Evolutionary conservation across 768 basidiomycete species (phyloP), one percentile per base, ranked within the genome.

Genomic region (Lactarius hengduanensis): DNA sequence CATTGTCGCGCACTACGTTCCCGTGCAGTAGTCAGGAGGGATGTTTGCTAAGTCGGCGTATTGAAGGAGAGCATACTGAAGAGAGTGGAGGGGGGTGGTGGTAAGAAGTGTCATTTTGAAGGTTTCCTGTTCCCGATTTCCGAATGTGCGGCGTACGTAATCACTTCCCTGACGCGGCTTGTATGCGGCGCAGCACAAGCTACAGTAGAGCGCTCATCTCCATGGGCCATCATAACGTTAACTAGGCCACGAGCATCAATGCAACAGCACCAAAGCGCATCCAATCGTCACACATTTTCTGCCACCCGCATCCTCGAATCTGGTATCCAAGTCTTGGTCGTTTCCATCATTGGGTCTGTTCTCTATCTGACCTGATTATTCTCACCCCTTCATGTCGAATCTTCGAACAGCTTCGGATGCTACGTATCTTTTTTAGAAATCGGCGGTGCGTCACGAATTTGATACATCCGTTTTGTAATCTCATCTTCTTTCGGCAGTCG

Each of bases 401-500:
- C 32, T 28, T 54, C 55, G 20, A 32, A 32, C 38, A 71, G 68
- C 22, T 62, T 61, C 30, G 70, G 70, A n/a, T 58, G 60, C 40
- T 71, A 71, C n/a, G 43, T 69, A 2, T 66, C 70, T 36, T 26
- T 71, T 28, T 47, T 69, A 5, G 69, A 71, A 57, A 34, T 71
- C 26, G 70, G 70, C 40, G 36, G 70, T 71, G 38, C 43, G 70
- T 59, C 28, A 13, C 22, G 47, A 34, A 62, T 38, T 50, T 54
- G 30, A 57, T 5, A 16, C 30, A 40, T 15, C 1, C 32, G 20
- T 43, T 43, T 15, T 30, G 22, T 6, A 43, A 40, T 38, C 56
- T 45, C 38, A 38, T 32, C 15, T 13, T 16, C 30, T 53, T 13
- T 54, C 28, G 4, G 15, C n/a, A 71, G 70, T 71, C 18, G 70